phyloP scores from a whole-genome alignment of 441 rosid genomes.

The Adansonia grandidieri region DNA sequence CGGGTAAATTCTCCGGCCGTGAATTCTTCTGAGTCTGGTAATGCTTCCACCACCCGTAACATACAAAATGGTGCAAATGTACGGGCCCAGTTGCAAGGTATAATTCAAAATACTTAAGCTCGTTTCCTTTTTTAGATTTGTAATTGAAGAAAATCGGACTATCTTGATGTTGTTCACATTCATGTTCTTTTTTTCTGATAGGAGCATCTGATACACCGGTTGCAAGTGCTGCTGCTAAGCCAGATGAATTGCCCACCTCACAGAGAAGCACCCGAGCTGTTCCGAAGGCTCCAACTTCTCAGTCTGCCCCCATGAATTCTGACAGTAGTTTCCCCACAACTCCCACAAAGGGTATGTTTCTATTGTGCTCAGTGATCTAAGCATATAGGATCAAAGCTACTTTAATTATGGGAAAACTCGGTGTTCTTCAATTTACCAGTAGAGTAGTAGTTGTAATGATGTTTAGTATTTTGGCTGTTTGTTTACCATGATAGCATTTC shows the following conservation, averaged over 20 bases:
- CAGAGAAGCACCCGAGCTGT: constrained; percentile 56
- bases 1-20: constrained; percentile 57
- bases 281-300: constrained; percentile 88
- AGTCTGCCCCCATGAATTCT: constrained; percentile 61
- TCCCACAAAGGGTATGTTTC: constrained; percentile 58
- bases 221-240: constrained; percentile 44
- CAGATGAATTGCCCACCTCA: constrained; percentile 43
- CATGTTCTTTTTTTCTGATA: constrained; percentile 29
- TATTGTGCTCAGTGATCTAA: background rate
- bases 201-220: constrained; percentile 58
- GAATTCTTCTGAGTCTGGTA: constrained; percentile 49
- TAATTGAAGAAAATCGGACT: background rate
- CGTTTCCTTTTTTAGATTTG: background rate
- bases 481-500: background rate
- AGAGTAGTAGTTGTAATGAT: background rate
- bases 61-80: constrained; percentile 64
- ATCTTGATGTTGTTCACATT: constrained; percentile 11
- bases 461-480: background rate
- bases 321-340: constrained; percentile 42
- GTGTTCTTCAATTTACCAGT: background rate
- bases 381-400: background rate
- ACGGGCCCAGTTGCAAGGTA: constrained; percentile 68
- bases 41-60: constrained; percentile 46
- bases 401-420: background rate
- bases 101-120: constrained; percentile 13